Conservation (phyloP, 345 rosid species). For the sweet orange (Citrus sinensis) region DVS_A1.0 CM039161.1:16810001-16810500, state of each 20-base stretch:
- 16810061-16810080: neutral
- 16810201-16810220: neutral
- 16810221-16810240: neutral
- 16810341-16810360: too few relatives aligned
- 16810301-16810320: neutral
- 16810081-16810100: neutral
- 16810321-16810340: neutral
- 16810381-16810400: neutral
- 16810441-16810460: neutral
- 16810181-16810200: neutral
- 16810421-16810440: neutral
- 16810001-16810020: neutral
- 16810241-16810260: conserved; percentile 6
- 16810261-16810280: neutral
- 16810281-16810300: neutral
- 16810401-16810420: neutral
- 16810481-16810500: neutral
- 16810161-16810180: conserved; percentile 1
- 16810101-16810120: neutral
- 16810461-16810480: neutral
- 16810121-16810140: neutral
- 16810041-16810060: neutral
- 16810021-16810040: neutral
- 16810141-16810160: neutral
- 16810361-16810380: neutral